phyloP scores from a whole-genome alignment of 2,329 filamentous ascomycete genomes.

The Ophiostoma sp. region DNA sequence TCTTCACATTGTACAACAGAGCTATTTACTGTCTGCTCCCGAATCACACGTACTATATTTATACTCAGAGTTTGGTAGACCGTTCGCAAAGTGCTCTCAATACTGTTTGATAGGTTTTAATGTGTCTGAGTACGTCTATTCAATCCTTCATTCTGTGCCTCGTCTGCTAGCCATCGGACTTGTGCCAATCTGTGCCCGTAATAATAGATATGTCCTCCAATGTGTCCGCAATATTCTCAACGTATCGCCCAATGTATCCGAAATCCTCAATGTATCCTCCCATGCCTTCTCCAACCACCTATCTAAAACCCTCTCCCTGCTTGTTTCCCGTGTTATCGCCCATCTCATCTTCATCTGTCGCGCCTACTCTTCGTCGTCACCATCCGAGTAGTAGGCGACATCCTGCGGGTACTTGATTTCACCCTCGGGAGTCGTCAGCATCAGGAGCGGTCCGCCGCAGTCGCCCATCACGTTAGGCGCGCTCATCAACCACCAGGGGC shows the following conservation, averaged over 20 bases:
- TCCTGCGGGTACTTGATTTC: constrained; percentile 24
- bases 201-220: background rate
- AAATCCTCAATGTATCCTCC: too few species aligned
- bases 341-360: background rate
- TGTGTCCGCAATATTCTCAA: background rate
- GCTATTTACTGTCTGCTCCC: too few species aligned
- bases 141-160: background rate
- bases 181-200: background rate
- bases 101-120: too few species aligned
- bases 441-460: constrained; percentile 17
- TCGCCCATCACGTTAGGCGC: constrained; percentile 21
- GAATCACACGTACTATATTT: too few species aligned
- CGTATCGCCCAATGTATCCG: too few species aligned
- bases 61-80: too few species aligned
- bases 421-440: constrained; percentile 24
- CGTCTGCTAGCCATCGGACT: background rate
- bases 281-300: too few species aligned
- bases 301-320: background rate
- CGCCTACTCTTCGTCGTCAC: background rate
- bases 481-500: constrained; percentile 21
- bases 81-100: too few species aligned
- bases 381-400: constrained; percentile 19
- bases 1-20: too few species aligned
- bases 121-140: too few species aligned
- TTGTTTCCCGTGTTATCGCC: background rate